Base-by-base conservation (phyloP, 768 basidiomycete genomes). In the Boletus rubropictus region DNA sequence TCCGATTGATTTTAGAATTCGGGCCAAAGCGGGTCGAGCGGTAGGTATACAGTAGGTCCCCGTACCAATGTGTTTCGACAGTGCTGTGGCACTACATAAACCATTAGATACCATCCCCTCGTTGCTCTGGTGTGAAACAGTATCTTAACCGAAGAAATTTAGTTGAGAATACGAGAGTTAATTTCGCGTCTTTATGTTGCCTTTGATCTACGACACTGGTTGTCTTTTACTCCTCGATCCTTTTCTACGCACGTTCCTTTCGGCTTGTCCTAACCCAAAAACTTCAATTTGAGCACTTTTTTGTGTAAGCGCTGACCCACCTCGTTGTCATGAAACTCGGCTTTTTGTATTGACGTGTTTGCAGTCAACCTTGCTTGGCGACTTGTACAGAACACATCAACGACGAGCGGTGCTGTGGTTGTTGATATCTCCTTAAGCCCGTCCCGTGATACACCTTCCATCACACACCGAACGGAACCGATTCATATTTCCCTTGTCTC, bases 281-380 rank as follows among this genome's bases (percentile, higher is more conserved):
- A 29, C 39, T 32, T 35, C 32, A 48, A 14, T 36, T n/a, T 11
- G 14, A 10, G 20, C 35, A 36, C n/a, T n/a, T 24, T n/a, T 24
- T n/a, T 24, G 35, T 20, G 58, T 57, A 53, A 64, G 59, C 56
- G 58, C 52, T 12, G 15, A 14, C 40, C 14, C 33, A 34, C 33
- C 39, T 52, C 46, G 55, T 51, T 35, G 46, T 49, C 57, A 42
- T 51, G 53, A 56, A 56, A 52, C 54, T 33, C 15, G 35, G 29
- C 28, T 18, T 48, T 42, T 59, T 67, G 66, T 68, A 9, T 67
- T 65, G 65, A 59, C 54, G 36, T 65, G 57, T 65, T 65, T 65
- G 45, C 50, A 37, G 39, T 46, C 34, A 40, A 65, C 67, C 59
- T 51, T 58, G 43, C 51, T 37, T 56, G 46, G 51, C 63, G 52